Evolutionary conservation across 768 basidiomycete species (phyloP), one percentile per base, ranked within the genome.

Genomic region (Suillus decipiens): DNA sequence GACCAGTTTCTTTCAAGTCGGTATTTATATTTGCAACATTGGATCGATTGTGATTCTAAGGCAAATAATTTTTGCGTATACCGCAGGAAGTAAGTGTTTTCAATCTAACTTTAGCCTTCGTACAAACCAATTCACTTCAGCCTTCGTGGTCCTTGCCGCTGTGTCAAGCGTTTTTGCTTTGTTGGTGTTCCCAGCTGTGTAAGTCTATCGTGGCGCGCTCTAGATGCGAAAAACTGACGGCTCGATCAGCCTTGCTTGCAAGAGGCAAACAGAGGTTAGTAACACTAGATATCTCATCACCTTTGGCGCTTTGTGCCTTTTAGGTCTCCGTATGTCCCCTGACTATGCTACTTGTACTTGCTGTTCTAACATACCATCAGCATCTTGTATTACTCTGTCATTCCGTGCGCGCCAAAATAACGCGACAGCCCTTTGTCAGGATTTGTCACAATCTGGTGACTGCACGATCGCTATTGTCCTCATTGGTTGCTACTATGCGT

Each of bases 401-500:
- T 48, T 70, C 51, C 76, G 73, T 53, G 72, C 74, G 33, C 69
- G 65, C n/a, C 71, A 68, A 15, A 69, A 60, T 10, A 33, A 10
- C 10, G 57, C 63, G 12, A 5, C 55, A 28, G 64, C 61, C 41
- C 68, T 77, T 33, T 75, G 74, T 66, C 62, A 62, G 2, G 76
- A 79, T 57, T 76, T 79, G 33, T 64, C 64, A 36, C 63, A 66
- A 1, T 42, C 67, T 12, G 31, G 51, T 0, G 59, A 70, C 60
- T 73, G 74, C 34, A 51, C 63, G 10, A 58, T 60, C 8, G 72
- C 71, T 1, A 59, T 64, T 15, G 64, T 69, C 2, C 64, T 77
- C 4, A 64, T 77, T 22, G 64, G 60, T 22, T 36, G 77, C 61
- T 74, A 75, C 17, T 79, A 74, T 31, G 33, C 71, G 19, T 61